Conservation (phyloP, 1,284 basidiomycete genomes). For the Boletus semigastroideus region DNA sequence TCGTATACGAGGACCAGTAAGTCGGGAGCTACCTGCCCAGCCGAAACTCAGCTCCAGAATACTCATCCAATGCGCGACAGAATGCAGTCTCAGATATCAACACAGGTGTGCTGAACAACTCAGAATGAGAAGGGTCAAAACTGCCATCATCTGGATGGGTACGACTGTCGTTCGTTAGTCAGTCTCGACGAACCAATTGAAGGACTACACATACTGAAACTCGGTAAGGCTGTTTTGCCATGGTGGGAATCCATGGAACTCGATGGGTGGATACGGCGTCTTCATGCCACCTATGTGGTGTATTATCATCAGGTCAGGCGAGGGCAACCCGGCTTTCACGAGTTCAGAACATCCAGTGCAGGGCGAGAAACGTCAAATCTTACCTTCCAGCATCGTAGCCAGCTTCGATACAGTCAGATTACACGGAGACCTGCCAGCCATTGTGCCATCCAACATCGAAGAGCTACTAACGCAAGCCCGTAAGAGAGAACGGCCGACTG, state of each 20-base stretch:
- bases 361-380: constrained; percentile 11
- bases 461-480: constrained; percentile 6
- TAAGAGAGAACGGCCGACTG: constrained; percentile 40
- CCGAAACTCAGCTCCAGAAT: constrained; percentile 67
- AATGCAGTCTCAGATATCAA: constrained; percentile 55
- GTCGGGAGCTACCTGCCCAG: constrained; percentile 56
- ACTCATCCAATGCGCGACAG: constrained; percentile 67
- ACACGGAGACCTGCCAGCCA: constrained; percentile 21
- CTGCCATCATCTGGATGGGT: constrained; percentile 22
- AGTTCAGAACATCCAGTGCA: constrained; percentile 9
- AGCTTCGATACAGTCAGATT: constrained; percentile 46
- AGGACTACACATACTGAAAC: constrained; percentile 55
- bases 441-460: constrained; percentile 2
- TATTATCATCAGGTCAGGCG: constrained; percentile 76
- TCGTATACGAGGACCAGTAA: background rate
- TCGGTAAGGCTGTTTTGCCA: constrained; percentile 78
- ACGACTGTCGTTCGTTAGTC: constrained; percentile 16
- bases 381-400: constrained; percentile 59
- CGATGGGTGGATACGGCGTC: constrained; percentile 46
- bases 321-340: constrained; percentile 48
- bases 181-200: constrained; percentile 3
- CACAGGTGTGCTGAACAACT: background rate
- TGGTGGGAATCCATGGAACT: constrained; percentile 73
- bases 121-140: background rate
- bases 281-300: constrained; percentile 49